Evolutionary conservation across 2,329 filamentous ascomycete genomes (phyloP).

Genomic region (Epichloe gansuensis): DNA sequence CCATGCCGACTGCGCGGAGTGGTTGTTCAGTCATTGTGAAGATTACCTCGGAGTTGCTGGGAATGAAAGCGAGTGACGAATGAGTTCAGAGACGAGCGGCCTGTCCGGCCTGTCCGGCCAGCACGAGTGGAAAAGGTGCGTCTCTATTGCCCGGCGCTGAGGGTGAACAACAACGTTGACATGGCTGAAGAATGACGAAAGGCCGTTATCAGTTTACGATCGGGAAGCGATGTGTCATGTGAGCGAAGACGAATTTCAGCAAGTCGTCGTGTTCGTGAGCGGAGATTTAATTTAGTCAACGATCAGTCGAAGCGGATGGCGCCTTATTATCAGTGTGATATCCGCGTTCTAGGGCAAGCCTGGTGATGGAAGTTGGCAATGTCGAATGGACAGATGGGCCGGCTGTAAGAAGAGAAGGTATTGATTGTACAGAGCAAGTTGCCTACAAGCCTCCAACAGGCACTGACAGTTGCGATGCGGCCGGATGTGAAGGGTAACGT

Average conservation of each 20-base stretch:
- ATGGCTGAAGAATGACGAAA: constrained; percentile 13
- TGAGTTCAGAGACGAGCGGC: constrained; percentile 9
- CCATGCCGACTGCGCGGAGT: constrained; percentile 32
- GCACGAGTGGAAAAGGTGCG: constrained; percentile 15
- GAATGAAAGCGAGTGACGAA: constrained; percentile 12
- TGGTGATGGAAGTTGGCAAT: neutral
- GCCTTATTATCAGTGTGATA: neutral
- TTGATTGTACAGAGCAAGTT: neutral
- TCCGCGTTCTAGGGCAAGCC: neutral
- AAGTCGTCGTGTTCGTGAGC: neutral
- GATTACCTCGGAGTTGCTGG: neutral
- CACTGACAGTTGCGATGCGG: neutral
- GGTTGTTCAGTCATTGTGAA: constrained; percentile 21
- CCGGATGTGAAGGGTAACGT: neutral
- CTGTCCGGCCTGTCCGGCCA: constrained; percentile 17
- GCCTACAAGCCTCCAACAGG: neutral
- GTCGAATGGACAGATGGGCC: neutral
- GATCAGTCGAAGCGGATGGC: neutral
- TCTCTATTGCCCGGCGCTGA: constrained; percentile 20
- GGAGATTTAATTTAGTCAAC: no score
- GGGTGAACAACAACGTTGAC: constrained; percentile 13
- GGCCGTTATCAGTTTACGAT: no score
- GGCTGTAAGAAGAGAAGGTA: neutral
- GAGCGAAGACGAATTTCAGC: neutral
- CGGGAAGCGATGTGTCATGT: neutral